Percentiles rank a stretch among this genome's conserved stretches.
These are phyloP conservation scores for Fusarium marasasianum DNA, from an alignment of 2,329 filamentous ascomycete genomes.

Conservation along the genomic window DNA sequence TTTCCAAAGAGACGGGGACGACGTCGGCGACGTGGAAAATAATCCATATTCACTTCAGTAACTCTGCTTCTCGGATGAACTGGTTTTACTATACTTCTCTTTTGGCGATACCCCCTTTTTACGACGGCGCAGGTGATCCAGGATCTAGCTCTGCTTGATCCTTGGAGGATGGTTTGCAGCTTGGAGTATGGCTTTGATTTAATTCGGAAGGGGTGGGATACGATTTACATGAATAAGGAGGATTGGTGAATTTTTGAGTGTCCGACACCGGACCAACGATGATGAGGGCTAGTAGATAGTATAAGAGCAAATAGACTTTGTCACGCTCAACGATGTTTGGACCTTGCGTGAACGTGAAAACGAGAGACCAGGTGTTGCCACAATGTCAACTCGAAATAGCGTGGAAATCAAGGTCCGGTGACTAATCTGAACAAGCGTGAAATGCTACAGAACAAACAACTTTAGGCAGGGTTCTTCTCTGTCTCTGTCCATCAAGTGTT, in stretches of 20 bases:
- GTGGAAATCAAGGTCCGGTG: conserved; percentile 25
- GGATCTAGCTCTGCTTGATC: conserved; percentile 1
- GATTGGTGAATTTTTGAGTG: conserved; percentile 40
- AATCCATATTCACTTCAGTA: conserved; percentile 39
- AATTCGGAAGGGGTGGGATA: conserved; percentile 42
- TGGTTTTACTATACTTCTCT: conserved; percentile 45
- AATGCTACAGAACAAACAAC: neutral
- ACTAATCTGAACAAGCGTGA: conserved; percentile 16
- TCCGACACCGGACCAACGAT: conserved; percentile 32
- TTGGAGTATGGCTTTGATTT: conserved; percentile 44
- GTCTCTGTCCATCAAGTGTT: too few species aligned
- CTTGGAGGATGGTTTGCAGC: conserved; percentile 43
- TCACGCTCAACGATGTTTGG: conserved; percentile 16
- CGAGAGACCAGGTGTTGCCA: neutral
- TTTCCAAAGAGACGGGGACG: conserved; percentile 37
- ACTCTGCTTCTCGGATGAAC: conserved; percentile 38
- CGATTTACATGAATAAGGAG: conserved; percentile 38
- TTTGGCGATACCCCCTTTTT: conserved; percentile 49
- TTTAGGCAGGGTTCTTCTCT: neutral
- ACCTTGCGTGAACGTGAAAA: neutral
- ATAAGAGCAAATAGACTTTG: conserved; percentile 36
- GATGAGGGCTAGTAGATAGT: conserved; percentile 41
- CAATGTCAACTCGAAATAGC: neutral
- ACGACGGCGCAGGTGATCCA: conserved; percentile 37
- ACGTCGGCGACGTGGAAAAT: conserved; percentile 37